These are phyloP conservation scores for Calonectria ilicicola DNA, from an alignment of 2,329 filamentous ascomycete genomes.

Conservation along the genomic window DNA sequence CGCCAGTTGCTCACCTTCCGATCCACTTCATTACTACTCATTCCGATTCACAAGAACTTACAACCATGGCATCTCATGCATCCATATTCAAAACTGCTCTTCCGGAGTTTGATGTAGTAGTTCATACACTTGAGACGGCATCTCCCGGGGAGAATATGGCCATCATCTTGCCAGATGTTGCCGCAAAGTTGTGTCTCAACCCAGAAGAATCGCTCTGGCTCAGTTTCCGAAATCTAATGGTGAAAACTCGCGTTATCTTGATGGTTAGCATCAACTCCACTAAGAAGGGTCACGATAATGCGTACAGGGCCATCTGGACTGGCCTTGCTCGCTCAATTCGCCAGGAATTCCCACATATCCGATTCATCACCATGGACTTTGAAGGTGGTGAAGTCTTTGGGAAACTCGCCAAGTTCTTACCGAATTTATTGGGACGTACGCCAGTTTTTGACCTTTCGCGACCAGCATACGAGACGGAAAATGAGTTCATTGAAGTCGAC, in stretches of 20 bases:
- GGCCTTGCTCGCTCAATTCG: background rate
- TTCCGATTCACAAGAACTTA: background rate
- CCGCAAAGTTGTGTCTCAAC: background rate
- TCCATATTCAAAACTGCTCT: background rate
- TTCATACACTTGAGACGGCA: background rate
- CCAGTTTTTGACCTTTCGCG: background rate
- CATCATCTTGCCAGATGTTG: background rate
- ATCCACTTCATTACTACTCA: background rate
- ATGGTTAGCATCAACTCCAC: background rate
- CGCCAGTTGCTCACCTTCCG: background rate
- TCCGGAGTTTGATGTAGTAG: background rate
- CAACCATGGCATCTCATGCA: background rate
- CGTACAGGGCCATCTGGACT: background rate
- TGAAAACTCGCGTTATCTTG: background rate
- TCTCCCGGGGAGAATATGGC: background rate
- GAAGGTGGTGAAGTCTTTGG: background rate
- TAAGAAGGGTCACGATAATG: background rate
- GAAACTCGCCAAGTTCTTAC: background rate
- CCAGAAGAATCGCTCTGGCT: background rate
- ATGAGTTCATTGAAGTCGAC: background rate
- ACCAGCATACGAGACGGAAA: background rate
- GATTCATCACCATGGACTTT: constrained; percentile 2
- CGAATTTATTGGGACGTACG: background rate
- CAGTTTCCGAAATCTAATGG: background rate
- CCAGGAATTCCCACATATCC: background rate